Evolutionary conservation across 768 basidiomycete species (phyloP).

Genomic region (Leucocoprinus birnbaumii): DNA sequence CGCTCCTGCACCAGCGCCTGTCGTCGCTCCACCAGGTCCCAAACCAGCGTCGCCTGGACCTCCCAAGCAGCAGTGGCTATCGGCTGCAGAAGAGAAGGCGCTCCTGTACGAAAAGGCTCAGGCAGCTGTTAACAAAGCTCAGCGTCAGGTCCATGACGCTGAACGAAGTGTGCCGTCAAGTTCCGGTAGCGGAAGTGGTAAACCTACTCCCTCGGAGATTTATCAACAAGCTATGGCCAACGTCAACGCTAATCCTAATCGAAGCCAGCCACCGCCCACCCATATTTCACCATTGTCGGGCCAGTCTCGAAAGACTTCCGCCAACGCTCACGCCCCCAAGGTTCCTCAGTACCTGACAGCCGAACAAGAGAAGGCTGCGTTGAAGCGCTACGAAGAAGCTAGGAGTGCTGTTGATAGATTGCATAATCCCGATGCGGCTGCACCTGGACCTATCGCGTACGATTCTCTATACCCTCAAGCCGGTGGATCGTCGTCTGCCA

Average conservation of each 20-base stretch:
- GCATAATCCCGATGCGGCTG: conserved; percentile 32
- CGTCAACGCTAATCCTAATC: conserved; percentile 14
- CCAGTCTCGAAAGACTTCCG: conserved; percentile 17
- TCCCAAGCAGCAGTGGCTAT: conserved; percentile 43
- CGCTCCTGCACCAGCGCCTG: conserved; percentile 19
- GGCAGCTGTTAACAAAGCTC: conserved; percentile 58
- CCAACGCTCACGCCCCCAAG: conserved; percentile 1
- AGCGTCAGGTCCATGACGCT: conserved; percentile 29
- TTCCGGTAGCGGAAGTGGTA: conserved; percentile 7
- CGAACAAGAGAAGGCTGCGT: conserved; percentile 72
- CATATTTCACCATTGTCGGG: conserved; percentile 14
- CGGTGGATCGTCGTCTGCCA: conserved; percentile 26
- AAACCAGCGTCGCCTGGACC: conserved; percentile 14
- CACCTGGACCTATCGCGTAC: conserved; percentile 51
- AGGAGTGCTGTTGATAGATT: conserved; percentile 66
- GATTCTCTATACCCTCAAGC: conserved; percentile 54
- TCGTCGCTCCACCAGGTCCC: conserved; percentile 15
- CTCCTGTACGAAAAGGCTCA: conserved; percentile 69
- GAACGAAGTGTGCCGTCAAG: not conserved
- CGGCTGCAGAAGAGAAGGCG: conserved; percentile 76
- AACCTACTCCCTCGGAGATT: conserved; percentile 11
- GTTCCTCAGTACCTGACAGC: conserved; percentile 58
- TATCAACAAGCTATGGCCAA: conserved; percentile 15
- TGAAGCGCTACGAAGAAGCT: conserved; percentile 67
- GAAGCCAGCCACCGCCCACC: conserved; percentile 17